phyloP scores from a whole-genome alignment of 345 rosid genomes.

The Microcos paniculata region DNA sequence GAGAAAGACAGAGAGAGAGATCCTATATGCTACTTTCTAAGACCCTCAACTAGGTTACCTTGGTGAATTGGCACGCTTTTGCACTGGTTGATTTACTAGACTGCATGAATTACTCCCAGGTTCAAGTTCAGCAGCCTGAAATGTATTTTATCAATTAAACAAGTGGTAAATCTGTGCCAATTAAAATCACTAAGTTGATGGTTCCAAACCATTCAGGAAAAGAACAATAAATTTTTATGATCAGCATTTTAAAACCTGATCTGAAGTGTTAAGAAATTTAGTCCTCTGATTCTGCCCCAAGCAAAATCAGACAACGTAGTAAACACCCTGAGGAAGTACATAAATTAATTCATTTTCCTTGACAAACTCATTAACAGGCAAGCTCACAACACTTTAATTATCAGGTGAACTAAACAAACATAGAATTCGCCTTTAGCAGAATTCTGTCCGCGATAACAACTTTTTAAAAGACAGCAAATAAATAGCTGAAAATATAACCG shows the following conservation, averaged over 20 bases:
- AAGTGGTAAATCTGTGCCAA: constrained; percentile 7
- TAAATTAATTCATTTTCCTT: neutral
- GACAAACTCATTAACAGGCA: neutral
- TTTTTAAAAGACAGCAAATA: neutral
- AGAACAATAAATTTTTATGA: neutral
- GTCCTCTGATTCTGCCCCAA: neutral
- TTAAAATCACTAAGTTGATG: neutral
- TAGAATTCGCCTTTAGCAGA: neutral
- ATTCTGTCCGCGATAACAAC: neutral
- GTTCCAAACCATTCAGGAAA: neutral
- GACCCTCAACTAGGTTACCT: constrained; percentile 27
- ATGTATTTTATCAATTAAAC: constrained; percentile 22
- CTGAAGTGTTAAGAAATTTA: neutral
- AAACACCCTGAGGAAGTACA: constrained; percentile 1
- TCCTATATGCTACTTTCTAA: neutral
- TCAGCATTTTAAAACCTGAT: neutral
- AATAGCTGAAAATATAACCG: constrained; percentile 24
- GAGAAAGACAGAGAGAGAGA: neutral
- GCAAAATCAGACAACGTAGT: neutral
- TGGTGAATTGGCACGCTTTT: constrained; percentile 39
- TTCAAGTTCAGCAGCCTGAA: constrained; percentile 39
- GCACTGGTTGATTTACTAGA: constrained; percentile 33
- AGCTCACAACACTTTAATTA: neutral
- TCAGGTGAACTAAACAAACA: neutral
- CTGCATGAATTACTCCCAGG: constrained; percentile 26